These are phyloP conservation scores for Lycium barbarum DNA, from an alignment of 257 asterid species.

Conservation along the genomic window DNA sequence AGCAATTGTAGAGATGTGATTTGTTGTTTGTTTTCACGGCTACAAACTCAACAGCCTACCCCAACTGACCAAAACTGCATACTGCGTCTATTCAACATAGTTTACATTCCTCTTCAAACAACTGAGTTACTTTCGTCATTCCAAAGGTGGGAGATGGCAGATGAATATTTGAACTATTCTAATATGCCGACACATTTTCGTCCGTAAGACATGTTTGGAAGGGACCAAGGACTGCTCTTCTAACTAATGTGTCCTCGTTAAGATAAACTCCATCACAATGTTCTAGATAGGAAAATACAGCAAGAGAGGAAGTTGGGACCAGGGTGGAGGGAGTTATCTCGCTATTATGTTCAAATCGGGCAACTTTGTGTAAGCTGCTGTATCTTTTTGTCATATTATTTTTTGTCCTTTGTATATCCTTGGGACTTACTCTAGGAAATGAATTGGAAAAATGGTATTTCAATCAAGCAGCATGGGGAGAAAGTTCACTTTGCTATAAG, in stretches of 20 bases:
- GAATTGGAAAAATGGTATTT: background rate
- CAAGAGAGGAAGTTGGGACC: background rate
- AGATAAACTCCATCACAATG: background rate
- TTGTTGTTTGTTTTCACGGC: background rate
- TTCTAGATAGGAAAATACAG: background rate
- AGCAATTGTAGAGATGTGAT: background rate
- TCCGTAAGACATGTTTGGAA: no score
- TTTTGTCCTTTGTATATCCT: background rate
- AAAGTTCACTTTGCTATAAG: no score
- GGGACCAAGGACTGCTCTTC: background rate
- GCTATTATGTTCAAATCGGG: background rate
- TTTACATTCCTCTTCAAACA: background rate
- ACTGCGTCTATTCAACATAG: background rate
- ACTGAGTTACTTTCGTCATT: slow-evolving; percentile 3
- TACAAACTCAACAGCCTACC: background rate
- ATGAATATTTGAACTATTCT: background rate
- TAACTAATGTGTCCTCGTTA: no score
- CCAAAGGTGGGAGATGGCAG: background rate
- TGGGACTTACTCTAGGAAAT: background rate
- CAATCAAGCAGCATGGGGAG: background rate
- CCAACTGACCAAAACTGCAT: background rate
- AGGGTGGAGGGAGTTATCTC: background rate
- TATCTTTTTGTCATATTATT: background rate
- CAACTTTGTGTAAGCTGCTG: background rate
- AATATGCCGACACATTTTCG: no score